These are phyloP conservation scores for Saccharomyces hybrid DNA, from an alignment of 1,139 yeast species.

Conservation along the genomic window DNA sequence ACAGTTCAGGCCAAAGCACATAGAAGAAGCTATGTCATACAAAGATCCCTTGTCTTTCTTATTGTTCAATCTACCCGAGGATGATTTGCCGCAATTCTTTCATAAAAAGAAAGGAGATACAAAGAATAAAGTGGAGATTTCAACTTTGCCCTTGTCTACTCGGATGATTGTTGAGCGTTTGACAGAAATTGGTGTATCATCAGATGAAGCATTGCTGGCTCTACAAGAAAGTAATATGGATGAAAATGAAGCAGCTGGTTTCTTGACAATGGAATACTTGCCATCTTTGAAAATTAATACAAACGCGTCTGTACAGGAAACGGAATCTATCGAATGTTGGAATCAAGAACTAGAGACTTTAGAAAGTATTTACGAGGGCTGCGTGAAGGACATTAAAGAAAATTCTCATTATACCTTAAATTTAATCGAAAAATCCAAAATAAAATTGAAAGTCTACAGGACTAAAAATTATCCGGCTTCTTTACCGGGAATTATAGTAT, in stretches of 20 bases:
- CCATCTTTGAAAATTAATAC: conserved; percentile 11
- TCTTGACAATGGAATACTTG: conserved; percentile 38
- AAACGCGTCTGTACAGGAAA: conserved; percentile 12
- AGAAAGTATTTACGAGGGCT: conserved; percentile 42
- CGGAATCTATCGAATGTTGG: conserved; percentile 48
- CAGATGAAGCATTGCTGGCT: conserved; percentile 50
- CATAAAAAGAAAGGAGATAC: conserved; percentile 40
- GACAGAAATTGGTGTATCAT: conserved; percentile 60
- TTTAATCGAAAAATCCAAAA: conserved; percentile 21
- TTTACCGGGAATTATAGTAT: conserved; percentile 55
- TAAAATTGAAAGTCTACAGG: conserved; percentile 47
- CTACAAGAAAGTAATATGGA: conserved; percentile 39
- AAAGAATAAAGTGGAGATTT: conserved; percentile 41
- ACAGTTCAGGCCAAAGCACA: conserved; percentile 67
- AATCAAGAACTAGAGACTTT: conserved; percentile 69
- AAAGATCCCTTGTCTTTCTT: conserved; percentile 74
- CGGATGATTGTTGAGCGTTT: conserved; percentile 49
- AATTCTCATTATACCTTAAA: conserved; percentile 17
- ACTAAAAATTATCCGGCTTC: conserved; percentile 50
- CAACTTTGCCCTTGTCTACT: conserved; percentile 30
- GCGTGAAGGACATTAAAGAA: conserved; percentile 16
- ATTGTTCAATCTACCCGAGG: conserved; percentile 84
- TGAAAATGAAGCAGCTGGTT: conserved; percentile 47
- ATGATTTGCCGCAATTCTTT: conserved; percentile 62
- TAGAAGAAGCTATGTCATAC: conserved; percentile 62